A percentile compares a stretch with the other conserved stretches of the same genome.
Evolutionary conservation across 1,284 basidiomycete species (phyloP).

Genomic region (Exobasidium cylindrosporum): DNA sequence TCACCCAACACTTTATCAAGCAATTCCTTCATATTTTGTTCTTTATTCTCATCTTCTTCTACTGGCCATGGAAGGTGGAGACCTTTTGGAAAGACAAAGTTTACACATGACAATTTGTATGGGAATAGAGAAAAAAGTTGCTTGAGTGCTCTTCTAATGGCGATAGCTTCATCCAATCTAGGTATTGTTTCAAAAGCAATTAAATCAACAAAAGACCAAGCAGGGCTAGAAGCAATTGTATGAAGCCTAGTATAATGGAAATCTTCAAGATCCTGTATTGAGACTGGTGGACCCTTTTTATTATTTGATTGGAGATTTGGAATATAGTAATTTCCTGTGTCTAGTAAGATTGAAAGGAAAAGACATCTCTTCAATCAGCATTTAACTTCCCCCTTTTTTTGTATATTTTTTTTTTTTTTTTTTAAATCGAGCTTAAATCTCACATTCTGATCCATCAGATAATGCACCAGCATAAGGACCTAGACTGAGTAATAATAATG

Average conservation of each 20-base stretch:
- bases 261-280: constrained; percentile 21
- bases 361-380: background rate
- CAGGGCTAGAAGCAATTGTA: constrained; percentile 21
- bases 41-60: constrained; percentile 5
- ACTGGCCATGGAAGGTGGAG: constrained; percentile 30
- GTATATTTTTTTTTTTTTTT: no score
- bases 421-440: no score
- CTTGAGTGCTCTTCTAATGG: constrained; percentile 33
- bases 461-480: constrained; percentile 45
- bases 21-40: constrained; percentile 17
- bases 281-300: background rate
- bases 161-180: constrained; percentile 39
- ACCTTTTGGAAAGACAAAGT: constrained; percentile 30
- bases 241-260: constrained; percentile 35
- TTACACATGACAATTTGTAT: constrained; percentile 8
- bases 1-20: constrained; percentile 12
- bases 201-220: constrained; percentile 33
- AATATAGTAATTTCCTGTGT: constrained; percentile 42
- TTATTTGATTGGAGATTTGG: constrained; percentile 21
- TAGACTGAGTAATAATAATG: constrained; percentile 33
- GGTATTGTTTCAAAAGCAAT: constrained; percentile 46
- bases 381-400: no score
- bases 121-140: constrained; percentile 10
- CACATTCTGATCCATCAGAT: constrained; percentile 38
- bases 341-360: constrained; percentile 1